A percentile compares a stretch with the other conserved stretches of the same genome.
Evolutionary conservation across 768 basidiomycete genomes (phyloP).

Genomic region (Naganishia antarctica): DNA sequence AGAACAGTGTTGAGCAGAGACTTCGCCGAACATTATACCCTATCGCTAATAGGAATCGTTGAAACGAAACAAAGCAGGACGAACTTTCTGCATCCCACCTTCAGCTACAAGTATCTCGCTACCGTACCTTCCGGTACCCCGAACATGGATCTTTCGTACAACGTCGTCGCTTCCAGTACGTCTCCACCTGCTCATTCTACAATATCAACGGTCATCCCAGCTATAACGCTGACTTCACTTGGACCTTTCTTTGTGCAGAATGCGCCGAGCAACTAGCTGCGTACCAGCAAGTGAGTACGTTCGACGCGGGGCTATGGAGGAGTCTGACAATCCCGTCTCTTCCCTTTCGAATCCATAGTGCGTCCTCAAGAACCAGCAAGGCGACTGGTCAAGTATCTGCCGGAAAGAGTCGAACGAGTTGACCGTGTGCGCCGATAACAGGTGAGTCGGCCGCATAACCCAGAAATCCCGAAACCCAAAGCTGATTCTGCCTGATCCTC

Average conservation of each 20-base stretch:
- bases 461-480: background rate
- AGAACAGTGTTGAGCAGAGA: too few relatives aligned
- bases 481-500: too few relatives aligned
- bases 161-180: slow-evolving; percentile 46
- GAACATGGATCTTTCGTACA: slow-evolving; percentile 46
- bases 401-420: slow-evolving; percentile 36
- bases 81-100: too few relatives aligned
- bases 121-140: too few relatives aligned
- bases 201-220: too few relatives aligned
- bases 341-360: too few relatives aligned
- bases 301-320: too few relatives aligned
- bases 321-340: background rate
- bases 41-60: too few relatives aligned
- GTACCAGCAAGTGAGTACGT: slow-evolving; percentile 40
- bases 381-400: slow-evolving; percentile 43
- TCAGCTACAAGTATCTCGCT: too few relatives aligned
- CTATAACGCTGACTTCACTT: too few relatives aligned
- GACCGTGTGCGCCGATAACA: slow-evolving; percentile 43
- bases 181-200: background rate
- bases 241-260: slow-evolving; percentile 30
- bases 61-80: too few relatives aligned
- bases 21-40: too few relatives aligned
- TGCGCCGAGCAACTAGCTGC: slow-evolving; percentile 46
- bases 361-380: slow-evolving; percentile 40
- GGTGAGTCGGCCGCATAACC: slow-evolving; percentile 23